These are phyloP conservation scores for Haplosporangium sp. DNA, from an alignment of 371 early-diverging fungal species.

Conservation along the genomic window DNA sequence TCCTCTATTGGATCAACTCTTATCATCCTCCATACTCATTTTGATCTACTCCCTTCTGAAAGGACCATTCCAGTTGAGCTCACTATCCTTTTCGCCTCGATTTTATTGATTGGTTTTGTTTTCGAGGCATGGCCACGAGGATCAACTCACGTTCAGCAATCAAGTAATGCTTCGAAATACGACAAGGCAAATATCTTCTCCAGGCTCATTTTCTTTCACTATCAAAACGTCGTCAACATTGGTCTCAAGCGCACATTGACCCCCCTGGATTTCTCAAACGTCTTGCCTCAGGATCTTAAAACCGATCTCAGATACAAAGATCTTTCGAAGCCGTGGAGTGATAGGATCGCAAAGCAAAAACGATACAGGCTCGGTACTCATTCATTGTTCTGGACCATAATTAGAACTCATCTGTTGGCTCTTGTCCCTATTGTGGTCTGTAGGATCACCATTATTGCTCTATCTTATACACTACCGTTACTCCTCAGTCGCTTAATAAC, in stretches of 20 bases:
- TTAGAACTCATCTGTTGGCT: conserved; percentile 11
- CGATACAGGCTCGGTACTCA: conserved; percentile 1
- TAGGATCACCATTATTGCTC: conserved; percentile 11
- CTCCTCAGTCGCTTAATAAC: conserved; percentile 16
- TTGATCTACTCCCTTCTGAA: conserved; percentile 1
- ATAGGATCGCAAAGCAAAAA: not conserved
- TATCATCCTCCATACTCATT: conserved; percentile 11
- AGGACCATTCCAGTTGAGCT: not conserved
- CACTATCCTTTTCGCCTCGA: not conserved
- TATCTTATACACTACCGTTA: conserved; percentile 18
- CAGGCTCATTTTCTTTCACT: conserved; percentile 16
- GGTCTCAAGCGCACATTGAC: conserved; percentile 18
- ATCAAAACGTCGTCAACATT: conserved; percentile 15
- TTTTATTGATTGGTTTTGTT: conserved; percentile 14
- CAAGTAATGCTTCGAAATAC: conserved; percentile 13
- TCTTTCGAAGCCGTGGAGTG: conserved; percentile 18
- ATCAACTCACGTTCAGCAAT: conserved; percentile 22
- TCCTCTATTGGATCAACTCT: conserved; percentile 8
- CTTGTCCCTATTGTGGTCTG: conserved; percentile 21
- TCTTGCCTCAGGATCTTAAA: conserved; percentile 9
- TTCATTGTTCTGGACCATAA: conserved; percentile 27
- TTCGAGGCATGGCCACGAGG: conserved; percentile 39
- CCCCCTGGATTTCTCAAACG: conserved; percentile 10
- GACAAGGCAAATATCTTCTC: conserved; percentile 39
- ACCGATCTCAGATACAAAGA: conserved; percentile 14